Conservation (phyloP, 2,329 filamentous ascomycete species). For the Myotisia sp. region DNA sequence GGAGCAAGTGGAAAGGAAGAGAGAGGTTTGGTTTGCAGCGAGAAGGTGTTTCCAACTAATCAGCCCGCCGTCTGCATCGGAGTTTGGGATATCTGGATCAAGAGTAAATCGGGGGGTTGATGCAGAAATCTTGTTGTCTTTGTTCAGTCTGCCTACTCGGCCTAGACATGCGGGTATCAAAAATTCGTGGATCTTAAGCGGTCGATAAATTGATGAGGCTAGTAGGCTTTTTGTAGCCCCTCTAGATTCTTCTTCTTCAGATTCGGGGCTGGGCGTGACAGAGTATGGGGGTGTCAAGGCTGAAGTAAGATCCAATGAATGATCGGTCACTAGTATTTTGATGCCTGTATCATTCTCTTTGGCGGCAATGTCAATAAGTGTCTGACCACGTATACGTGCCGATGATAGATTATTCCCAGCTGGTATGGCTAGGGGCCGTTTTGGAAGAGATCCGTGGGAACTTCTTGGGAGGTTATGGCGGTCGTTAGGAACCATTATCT, state of each 20-base stretch:
- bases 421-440: conserved; percentile 27
- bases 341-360: conserved; percentile 29
- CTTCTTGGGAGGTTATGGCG: conserved; percentile 29
- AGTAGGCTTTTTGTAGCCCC: conserved; percentile 3
- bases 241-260: conserved; percentile 10
- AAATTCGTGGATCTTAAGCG: conserved; percentile 26
- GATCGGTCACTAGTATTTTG: conserved; percentile 29
- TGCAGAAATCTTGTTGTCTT: conserved; percentile 3
- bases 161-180: conserved; percentile 31
- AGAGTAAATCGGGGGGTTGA: conserved; percentile 25
- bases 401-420: conserved; percentile 31
- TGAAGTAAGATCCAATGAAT: conserved; percentile 26
- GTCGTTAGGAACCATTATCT: conserved; percentile 27
- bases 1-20: conserved; percentile 24
- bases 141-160: conserved; percentile 14
- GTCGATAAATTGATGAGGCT: neutral
- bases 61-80: conserved; percentile 31
- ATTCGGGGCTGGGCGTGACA: conserved; percentile 15
- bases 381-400: conserved; percentile 32
- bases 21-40: conserved; percentile 26
- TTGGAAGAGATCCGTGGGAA: conserved; percentile 29
- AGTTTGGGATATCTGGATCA: conserved; percentile 28
- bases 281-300: conserved; percentile 15
- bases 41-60: conserved; percentile 33
- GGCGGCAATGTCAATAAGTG: conserved; percentile 30